These are phyloP conservation scores for Globisporangium spinosum DNA, from an alignment of 352 stramenopile genomes.

Conservation along the genomic window DNA sequence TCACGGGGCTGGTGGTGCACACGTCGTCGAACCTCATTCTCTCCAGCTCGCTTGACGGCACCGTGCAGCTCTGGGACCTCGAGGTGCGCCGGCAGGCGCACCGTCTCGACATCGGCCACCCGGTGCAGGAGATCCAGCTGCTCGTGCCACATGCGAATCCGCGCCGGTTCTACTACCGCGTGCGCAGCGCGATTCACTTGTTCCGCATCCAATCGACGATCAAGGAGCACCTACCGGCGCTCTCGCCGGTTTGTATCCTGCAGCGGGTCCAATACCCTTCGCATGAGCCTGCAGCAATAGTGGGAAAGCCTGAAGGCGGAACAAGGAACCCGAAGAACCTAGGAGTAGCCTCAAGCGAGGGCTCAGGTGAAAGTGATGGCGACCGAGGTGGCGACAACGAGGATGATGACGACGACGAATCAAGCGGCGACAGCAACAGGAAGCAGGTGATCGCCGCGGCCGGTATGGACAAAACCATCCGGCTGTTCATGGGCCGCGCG, in stretches of 20 bases:
- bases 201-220: constrained; percentile 64
- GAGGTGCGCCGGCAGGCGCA: constrained; percentile 60
- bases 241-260: constrained; percentile 53
- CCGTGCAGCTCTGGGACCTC: constrained; percentile 63
- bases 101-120: constrained; percentile 47
- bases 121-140: constrained; percentile 42
- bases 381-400: constrained; percentile 19
- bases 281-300: background rate
- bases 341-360: background rate
- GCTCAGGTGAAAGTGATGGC: constrained; percentile 2
- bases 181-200: constrained; percentile 51
- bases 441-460: constrained; percentile 55
- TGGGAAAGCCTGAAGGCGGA: background rate
- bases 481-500: constrained; percentile 43
- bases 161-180: constrained; percentile 54
- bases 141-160: constrained; percentile 34
- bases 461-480: constrained; percentile 65
- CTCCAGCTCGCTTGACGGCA: constrained; percentile 68
- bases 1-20: constrained; percentile 57
- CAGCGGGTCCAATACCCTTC: constrained; percentile 40
- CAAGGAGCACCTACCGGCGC: constrained; percentile 60
- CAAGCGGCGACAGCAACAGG: constrained; percentile 6
- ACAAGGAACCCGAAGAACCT: background rate
- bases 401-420: constrained; percentile 10
- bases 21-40: constrained; percentile 48